These are phyloP conservation scores for Macroventuria anomochaeta DNA, from an alignment of 2,329 filamentous ascomycete species.

Conservation along the genomic window DNA sequence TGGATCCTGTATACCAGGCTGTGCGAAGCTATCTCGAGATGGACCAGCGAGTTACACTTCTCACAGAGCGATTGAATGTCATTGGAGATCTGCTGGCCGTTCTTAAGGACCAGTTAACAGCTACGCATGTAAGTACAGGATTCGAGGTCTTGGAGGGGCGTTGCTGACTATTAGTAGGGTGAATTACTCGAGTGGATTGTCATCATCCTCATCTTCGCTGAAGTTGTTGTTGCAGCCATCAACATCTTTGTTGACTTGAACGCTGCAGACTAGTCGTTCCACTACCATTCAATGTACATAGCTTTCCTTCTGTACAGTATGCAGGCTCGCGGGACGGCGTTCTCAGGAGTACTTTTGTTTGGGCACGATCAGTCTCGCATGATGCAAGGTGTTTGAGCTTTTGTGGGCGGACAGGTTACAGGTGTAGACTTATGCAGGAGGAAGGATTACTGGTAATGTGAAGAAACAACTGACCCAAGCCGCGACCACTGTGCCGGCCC, in stretches of 20 bases:
- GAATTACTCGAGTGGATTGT: conserved; percentile 67
- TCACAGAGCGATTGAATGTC: conserved; percentile 90
- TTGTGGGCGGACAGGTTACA: background rate
- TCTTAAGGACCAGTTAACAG: conserved; percentile 92
- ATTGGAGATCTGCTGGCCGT: conserved; percentile 93
- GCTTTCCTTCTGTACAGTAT: conserved; percentile 12
- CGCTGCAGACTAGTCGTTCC: conserved; percentile 62
- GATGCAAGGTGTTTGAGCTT: conserved; percentile 17
- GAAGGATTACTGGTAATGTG: conserved; percentile 2
- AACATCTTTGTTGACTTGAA: conserved; percentile 97
- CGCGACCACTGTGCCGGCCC: background rate
- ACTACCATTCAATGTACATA: conserved; percentile 21
- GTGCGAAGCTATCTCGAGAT: conserved; percentile 96
- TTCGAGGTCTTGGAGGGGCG: too few species aligned
- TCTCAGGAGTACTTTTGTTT: background rate
- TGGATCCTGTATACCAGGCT: conserved; percentile 95
- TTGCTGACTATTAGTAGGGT: conserved; percentile 39
- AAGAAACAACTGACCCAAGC: background rate
- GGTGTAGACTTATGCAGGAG: conserved; percentile 5
- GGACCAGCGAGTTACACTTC: conserved; percentile 88
- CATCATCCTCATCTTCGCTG: conserved; percentile 92
- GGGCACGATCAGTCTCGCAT: background rate
- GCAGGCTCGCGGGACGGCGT: conserved; percentile 4
- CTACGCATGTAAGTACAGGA: conserved; percentile 66
- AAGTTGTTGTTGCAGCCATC: conserved; percentile 89